phyloP scores from a whole-genome alignment of 106 monocot species.

The Apostasia ramifera region DNA sequence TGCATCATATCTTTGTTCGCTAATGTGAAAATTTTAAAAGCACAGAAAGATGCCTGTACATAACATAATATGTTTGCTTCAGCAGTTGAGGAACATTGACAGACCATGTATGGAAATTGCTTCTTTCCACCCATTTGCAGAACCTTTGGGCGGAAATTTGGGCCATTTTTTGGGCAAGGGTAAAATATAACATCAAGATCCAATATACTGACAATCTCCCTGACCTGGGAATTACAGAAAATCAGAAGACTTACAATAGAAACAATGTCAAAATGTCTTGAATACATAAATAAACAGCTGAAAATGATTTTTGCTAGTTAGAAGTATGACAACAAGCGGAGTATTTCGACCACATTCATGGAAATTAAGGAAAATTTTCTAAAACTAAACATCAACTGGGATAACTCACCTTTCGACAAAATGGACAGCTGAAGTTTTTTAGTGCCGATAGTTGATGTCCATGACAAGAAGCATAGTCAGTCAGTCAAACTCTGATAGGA shows the following conservation, averaged over 20 bases:
- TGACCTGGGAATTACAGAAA: constrained; percentile 49
- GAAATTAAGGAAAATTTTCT: neutral
- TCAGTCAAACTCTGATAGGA: neutral
- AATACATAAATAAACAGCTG: neutral
- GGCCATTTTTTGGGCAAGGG: constrained; percentile 92
- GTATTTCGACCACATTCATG: neutral
- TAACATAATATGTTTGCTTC: neutral
- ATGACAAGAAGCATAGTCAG: constrained; percentile 18
- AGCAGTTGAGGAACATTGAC: constrained; percentile 10
- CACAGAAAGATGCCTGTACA: no score
- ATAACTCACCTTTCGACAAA: constrained; percentile 83
- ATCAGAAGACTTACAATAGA: constrained; percentile 2
- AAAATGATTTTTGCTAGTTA: neutral
- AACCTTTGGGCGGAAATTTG: constrained; percentile 82
- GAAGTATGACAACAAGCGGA: neutral
- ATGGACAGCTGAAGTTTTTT: constrained; percentile 73
- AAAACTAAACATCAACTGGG: neutral
- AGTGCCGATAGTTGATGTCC: constrained; percentile 9
- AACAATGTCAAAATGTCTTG: neutral
- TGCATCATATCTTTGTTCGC: no score
- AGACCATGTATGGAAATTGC: constrained; percentile 95
- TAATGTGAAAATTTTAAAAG: no score
- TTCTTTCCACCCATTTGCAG: constrained; percentile 87
- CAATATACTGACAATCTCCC: constrained; percentile 76
- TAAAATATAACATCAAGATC: constrained; percentile 94